Conservation (phyloP, 2,329 filamentous ascomycete species). For the Penicillium occitanis region DNA sequence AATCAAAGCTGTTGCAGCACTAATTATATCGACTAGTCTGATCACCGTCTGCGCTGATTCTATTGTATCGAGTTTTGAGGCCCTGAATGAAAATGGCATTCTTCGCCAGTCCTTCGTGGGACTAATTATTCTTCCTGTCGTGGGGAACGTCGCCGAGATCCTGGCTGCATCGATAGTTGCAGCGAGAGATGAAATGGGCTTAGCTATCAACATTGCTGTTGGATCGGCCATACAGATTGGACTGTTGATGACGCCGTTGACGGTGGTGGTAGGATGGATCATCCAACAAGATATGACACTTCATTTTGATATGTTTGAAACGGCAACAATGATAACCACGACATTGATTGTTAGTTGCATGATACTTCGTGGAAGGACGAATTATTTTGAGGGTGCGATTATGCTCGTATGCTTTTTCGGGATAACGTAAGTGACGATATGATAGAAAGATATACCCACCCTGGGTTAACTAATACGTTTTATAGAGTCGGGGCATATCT, state of each 20-base stretch:
- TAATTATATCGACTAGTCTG: not conserved
- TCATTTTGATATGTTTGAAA: conserved; percentile 12
- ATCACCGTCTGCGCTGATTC: conserved; percentile 62
- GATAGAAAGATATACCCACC: not conserved
- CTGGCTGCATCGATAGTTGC: conserved; percentile 70
- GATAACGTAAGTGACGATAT: not conserved
- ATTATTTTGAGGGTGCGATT: not conserved
- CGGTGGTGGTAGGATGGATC: conserved; percentile 71
- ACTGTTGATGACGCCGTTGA: conserved; percentile 67
- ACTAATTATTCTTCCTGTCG: conserved; percentile 69
- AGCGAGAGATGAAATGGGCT: conserved; percentile 73
- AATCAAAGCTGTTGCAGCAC: not conserved
- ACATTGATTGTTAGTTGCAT: not conserved
- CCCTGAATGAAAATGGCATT: conserved; percentile 34
- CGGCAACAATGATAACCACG: not conserved
- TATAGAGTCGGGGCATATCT: not conserved
- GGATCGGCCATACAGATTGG: conserved; percentile 71
- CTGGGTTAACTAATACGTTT: not conserved
- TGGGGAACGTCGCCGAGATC: conserved; percentile 72
- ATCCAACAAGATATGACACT: conserved; percentile 52
- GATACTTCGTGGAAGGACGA: not conserved
- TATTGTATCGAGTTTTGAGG: not conserved
- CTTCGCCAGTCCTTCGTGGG: conserved; percentile 68
- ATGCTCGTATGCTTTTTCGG: not conserved
- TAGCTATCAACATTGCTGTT: conserved; percentile 70